Evolutionary conservation across 805 yeast species (phyloP).

Genomic region (Spathaspora gorwiae): DNA sequence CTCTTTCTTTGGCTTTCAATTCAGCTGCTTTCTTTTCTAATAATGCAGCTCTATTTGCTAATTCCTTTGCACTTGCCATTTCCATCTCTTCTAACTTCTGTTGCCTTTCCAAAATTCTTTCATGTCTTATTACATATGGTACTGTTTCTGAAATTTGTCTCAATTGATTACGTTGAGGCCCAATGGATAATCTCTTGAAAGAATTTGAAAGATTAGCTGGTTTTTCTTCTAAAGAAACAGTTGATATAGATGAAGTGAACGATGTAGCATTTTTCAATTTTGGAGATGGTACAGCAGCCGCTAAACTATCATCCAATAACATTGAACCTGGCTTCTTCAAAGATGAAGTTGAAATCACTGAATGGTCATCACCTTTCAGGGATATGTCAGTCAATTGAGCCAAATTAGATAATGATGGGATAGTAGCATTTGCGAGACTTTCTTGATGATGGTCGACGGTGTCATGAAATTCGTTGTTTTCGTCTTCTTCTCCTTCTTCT

Average conservation of each 20-base stretch:
- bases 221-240: conserved; percentile 21
- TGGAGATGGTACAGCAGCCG: conserved; percentile 19
- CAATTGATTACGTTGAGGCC: conserved; percentile 55
- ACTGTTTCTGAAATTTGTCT: conserved; percentile 79
- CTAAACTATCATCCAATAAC: conserved; percentile 18
- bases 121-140: conserved; percentile 79
- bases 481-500: conserved; percentile 12
- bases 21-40: conserved; percentile 72
- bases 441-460: conserved; percentile 17
- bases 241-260: conserved; percentile 27
- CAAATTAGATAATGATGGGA: conserved; percentile 60
- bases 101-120: conserved; percentile 67
- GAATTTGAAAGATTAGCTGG: conserved; percentile 11
- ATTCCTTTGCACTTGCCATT: conserved; percentile 69
- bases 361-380: conserved; percentile 18
- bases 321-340: conserved; percentile 27
- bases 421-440: conserved; percentile 9
- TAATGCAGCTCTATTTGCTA: conserved; percentile 69
- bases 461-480: conserved; percentile 25
- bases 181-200: conserved; percentile 43
- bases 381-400: conserved; percentile 42
- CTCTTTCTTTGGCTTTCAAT: conserved; percentile 61
- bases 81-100: conserved; percentile 77
- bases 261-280: conserved; percentile 23
- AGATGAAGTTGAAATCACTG: conserved; percentile 14